These are phyloP conservation scores for Gossypium schwendimanii DNA, from an alignment of 441 rosid genomes.

Conservation along the genomic window DNA sequence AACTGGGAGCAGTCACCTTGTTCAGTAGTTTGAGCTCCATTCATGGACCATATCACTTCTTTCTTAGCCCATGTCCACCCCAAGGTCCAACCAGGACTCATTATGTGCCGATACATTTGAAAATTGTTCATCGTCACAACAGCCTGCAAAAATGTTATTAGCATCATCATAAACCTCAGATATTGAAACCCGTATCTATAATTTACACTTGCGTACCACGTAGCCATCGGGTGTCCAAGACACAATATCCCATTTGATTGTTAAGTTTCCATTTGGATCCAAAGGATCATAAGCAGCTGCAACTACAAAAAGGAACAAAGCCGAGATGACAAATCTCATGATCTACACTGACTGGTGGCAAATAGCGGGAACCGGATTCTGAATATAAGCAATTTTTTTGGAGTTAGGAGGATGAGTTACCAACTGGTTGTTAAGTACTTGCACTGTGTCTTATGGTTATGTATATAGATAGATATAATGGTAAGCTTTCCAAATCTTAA, in stretches of 20 bases:
- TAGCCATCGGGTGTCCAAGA: conserved; percentile 83
- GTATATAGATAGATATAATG: not conserved
- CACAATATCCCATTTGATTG: conserved; percentile 82
- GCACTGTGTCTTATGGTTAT: not conserved
- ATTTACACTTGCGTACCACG: conserved; percentile 32
- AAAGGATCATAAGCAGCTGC: conserved; percentile 77
- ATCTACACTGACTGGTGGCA: conserved; percentile 7
- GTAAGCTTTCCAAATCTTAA: conserved; percentile 35
- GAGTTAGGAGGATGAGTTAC: conserved; percentile 26
- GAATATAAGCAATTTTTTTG: not conserved
- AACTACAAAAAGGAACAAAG: conserved; percentile 21
- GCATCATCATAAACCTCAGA: too few relatives aligned
- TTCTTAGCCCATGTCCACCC: conserved; percentile 90
- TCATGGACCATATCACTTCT: conserved; percentile 74
- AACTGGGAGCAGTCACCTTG: conserved; percentile 94
- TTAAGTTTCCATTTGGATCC: conserved; percentile 78
- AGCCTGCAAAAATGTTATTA: conserved; percentile 37
- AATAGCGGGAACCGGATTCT: not conserved
- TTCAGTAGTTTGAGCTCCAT: conserved; percentile 76
- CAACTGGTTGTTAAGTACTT: conserved; percentile 38
- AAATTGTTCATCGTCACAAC: conserved; percentile 61
- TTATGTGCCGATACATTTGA: conserved; percentile 68
- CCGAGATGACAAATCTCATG: conserved; percentile 27
- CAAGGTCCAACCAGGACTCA: conserved; percentile 72
- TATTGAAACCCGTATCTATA: too few relatives aligned